Base-by-base conservation (phyloP, 2,329 filamentous ascomycete genomes). In the Huntiella omanensis region DNA sequence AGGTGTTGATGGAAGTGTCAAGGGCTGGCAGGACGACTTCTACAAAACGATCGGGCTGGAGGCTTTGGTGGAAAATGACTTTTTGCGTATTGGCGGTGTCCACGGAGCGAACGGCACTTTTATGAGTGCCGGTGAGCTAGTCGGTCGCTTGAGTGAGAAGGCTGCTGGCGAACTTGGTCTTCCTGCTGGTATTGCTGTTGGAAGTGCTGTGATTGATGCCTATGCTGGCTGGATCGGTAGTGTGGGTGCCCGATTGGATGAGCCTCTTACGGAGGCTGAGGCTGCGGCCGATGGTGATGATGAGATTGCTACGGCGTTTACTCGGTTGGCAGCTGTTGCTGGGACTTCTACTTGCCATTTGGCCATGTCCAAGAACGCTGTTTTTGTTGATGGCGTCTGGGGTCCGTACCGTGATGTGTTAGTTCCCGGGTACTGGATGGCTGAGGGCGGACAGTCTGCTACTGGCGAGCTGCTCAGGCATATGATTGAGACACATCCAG, bases 211-310 rank as follows among this genome's bases (percentile, higher is more conserved):
- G 52, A 98, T 98, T 57, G 91, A 98, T 60, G 91, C 91, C 13
- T 98, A 98, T 57, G 91, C 91, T 50, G 91, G 91, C 52, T 98
- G 91, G 91, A 91, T 98, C 54, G 91, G 91, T 51, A 96, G 91
- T 1, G 91, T 98, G n/a, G 91, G 91, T 49, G 88, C 91, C 50
- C 95, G 95, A 62, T 84, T 95, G 55, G 73, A 85, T 53, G 72
- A 92, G 12, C 69, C 71, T 36, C 43, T 52, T 17, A 48, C 48
- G 8, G 69, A 48, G 28, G 33, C 7, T 4, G 43, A 39, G 34
- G 36, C 12, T 5, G 43, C 41, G 17, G 44, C 42, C 28, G 16
- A 22, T 1, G 37, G 28, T 13, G 16, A 15, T 57, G 92, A 93
- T 62, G 85, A 93, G 58, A 74, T 91, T n/a, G 75, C 80, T 2